phyloP scores from a whole-genome alignment of 2,329 filamentous ascomycete genomes.

The Penicillium sp. region DNA sequence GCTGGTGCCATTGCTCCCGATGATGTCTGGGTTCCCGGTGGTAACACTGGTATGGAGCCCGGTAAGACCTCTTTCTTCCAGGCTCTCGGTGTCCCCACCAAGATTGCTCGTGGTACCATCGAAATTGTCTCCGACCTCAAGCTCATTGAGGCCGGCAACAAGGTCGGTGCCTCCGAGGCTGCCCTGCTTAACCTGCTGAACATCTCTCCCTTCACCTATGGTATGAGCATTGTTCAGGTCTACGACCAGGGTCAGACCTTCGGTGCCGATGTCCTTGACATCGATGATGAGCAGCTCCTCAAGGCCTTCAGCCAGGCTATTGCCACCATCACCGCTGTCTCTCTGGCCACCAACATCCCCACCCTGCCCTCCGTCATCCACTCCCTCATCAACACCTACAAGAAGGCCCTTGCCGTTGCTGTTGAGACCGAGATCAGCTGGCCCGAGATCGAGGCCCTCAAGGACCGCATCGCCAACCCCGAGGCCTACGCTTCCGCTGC shows the following conservation, averaged over 20 bases:
- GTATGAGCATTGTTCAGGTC: slow-evolving; percentile 92
- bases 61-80: slow-evolving; percentile 99
- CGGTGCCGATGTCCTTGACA: slow-evolving; percentile 77
- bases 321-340: slow-evolving; percentile 80
- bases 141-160: slow-evolving; percentile 85
- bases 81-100: slow-evolving; percentile 99
- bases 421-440: slow-evolving; percentile 86
- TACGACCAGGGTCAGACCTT: slow-evolving; percentile 98
- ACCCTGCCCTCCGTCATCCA: slow-evolving; percentile 94
- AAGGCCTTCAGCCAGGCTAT: slow-evolving; percentile 74
- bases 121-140: slow-evolving; percentile 98
- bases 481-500: slow-evolving; percentile 86
- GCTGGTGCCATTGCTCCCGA: slow-evolving; percentile 89
- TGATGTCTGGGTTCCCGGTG: slow-evolving; percentile 92
- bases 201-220: slow-evolving; percentile 99
- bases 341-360: slow-evolving; percentile 88
- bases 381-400: slow-evolving; percentile 95
- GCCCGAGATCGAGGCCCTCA: slow-evolving; percentile 94
- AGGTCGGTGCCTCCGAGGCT: slow-evolving; percentile 98
- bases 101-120: slow-evolving; percentile 99
- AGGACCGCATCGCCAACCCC: slow-evolving; percentile 99
- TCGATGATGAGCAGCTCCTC: slow-evolving; percentile 90
- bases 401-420: slow-evolving; percentile 84
- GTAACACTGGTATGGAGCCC: slow-evolving; percentile 99
- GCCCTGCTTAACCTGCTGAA: slow-evolving; percentile 99